These are phyloP conservation scores for Cucurbita pepo DNA, from an alignment of 306 rosid species.

Conservation along the genomic window DNA sequence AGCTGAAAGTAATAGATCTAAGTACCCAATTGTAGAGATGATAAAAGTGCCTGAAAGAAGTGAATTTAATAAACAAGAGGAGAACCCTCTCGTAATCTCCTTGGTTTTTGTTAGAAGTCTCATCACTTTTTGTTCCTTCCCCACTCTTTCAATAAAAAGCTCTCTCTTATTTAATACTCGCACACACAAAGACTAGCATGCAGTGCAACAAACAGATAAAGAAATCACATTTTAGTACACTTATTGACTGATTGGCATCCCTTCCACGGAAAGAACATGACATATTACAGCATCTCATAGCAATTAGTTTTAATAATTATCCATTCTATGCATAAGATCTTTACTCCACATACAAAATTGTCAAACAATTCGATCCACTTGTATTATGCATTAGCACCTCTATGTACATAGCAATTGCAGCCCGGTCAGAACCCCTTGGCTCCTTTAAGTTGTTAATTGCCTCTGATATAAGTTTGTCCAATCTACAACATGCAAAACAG, in stretches of 20 bases:
- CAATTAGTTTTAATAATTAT: background rate
- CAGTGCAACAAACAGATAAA: background rate
- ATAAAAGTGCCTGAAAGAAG: background rate
- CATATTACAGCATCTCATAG: background rate
- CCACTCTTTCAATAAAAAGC: background rate
- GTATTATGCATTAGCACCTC: conserved; percentile 42
- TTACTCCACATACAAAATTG: background rate
- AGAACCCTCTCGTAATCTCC: background rate
- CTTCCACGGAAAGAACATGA: background rate
- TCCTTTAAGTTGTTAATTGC: conserved; percentile 72
- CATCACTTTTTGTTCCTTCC: background rate
- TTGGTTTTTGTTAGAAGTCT: background rate
- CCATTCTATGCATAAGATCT: background rate
- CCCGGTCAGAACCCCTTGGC: conserved; percentile 75
- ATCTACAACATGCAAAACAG: conserved; percentile 34
- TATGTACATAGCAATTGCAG: conserved; percentile 60
- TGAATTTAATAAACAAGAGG: background rate
- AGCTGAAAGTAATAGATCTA: background rate
- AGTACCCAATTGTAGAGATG: background rate
- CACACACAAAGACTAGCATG: background rate
- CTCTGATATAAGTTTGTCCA: conserved; percentile 69
- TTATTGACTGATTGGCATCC: background rate
- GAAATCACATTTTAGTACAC: background rate
- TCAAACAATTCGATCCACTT: conserved; percentile 1
- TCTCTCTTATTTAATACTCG: background rate